Evolutionary conservation across 345 rosid species (phyloP).

Genomic region (Leavenworthia alabamica): DNA sequence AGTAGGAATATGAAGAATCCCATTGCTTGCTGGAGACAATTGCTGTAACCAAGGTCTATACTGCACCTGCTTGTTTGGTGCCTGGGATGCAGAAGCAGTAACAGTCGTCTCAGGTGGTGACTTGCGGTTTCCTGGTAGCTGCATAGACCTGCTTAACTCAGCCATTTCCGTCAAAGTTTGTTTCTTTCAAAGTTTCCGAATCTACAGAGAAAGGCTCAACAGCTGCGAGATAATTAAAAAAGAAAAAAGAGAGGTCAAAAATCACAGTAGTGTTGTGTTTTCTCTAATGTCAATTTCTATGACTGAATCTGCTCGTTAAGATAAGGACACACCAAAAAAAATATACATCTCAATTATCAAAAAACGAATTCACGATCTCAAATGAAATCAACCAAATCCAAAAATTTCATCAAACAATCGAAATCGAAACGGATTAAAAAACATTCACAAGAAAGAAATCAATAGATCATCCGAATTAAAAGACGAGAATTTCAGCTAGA

Average conservation of each 20-base stretch:
- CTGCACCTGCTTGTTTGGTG: constrained; percentile 45
- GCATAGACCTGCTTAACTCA: constrained; percentile 26
- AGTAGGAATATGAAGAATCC: constrained; percentile 39
- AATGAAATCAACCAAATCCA: background rate
- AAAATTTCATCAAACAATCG: background rate
- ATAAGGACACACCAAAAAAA: background rate
- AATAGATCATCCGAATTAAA: background rate
- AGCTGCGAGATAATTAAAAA: constrained; percentile 15
- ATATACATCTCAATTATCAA: background rate
- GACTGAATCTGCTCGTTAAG: background rate
- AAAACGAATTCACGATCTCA: background rate
- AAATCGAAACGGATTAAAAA: background rate
- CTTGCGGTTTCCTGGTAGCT: constrained; percentile 54
- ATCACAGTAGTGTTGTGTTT: background rate
- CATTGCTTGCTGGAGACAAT: constrained; percentile 36
- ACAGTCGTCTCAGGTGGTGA: constrained; percentile 39
- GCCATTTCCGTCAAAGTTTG: constrained; percentile 20
- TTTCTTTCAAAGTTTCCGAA: background rate
- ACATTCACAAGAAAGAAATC: too few species aligned
- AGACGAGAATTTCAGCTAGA: background rate
- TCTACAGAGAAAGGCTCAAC: background rate
- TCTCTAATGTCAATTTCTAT: background rate
- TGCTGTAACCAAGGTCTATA: constrained; percentile 84
- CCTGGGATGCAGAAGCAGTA: constrained; percentile 28
- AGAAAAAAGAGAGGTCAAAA: background rate